phyloP scores from a whole-genome alignment of 106 monocot genomes.

The Agapanthus africanus region DNA sequence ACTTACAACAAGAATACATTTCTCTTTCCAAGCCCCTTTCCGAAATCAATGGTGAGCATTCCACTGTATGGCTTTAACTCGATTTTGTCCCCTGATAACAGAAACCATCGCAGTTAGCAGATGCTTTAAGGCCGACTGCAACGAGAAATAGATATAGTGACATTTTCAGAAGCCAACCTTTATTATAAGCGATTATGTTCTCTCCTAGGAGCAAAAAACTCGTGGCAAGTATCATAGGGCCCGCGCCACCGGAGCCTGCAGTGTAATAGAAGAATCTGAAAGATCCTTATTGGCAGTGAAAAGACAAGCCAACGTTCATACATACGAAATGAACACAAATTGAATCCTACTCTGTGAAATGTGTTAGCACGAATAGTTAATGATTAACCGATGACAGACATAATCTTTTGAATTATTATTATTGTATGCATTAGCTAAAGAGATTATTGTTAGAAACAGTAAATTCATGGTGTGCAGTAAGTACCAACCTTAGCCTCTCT shows the following conservation, averaged over 20 bases:
- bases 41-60: slow-evolving; percentile 82
- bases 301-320: no score
- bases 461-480: no score
- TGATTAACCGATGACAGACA: no score
- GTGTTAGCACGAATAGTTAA: no score
- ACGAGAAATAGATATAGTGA: background rate
- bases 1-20: slow-evolving; percentile 98
- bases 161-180: slow-evolving; percentile 34
- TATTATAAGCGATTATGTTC: slow-evolving; percentile 80
- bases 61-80: slow-evolving; percentile 87
- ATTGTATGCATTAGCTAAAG: no score
- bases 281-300: slow-evolving; percentile 25
- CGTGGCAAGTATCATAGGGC: slow-evolving; percentile 86
- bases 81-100: slow-evolving; percentile 60
- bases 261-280: slow-evolving; percentile 96
- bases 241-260: slow-evolving; percentile 92
- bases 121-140: background rate
- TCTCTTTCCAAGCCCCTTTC: slow-evolving; percentile 79
- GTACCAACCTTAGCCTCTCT: slow-evolving; percentile 67
- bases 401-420: no score
- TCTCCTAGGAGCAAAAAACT: slow-evolving; percentile 96
- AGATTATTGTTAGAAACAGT: no score
- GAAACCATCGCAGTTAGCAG: background rate
- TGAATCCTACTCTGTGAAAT: no score
- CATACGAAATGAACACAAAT: no score